A percentile compares a stretch with the other conserved stretches of the same genome.
These are phyloP conservation scores for Pythium apleroticum DNA, from an alignment of 352 stramenopile genomes.

Conservation along the genomic window DNA sequence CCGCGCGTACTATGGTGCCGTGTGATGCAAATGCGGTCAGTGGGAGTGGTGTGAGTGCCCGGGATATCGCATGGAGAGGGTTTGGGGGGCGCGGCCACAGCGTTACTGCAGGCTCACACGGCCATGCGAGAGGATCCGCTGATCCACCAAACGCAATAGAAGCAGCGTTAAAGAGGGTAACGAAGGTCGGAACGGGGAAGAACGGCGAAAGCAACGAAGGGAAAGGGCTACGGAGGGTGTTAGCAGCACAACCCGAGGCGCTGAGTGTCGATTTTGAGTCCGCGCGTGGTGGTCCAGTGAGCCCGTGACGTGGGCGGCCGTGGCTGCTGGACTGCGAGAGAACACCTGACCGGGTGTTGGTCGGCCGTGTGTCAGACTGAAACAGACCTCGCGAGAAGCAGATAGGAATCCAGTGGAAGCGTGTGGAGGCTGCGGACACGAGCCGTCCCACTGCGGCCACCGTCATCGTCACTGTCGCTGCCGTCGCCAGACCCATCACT, in stretches of 20 bases:
- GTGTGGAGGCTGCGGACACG: background rate
- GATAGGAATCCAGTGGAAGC: constrained; percentile 3
- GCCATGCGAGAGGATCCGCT: background rate
- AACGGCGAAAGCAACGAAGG: background rate
- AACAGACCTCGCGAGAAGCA: constrained; percentile 1
- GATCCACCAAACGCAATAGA: background rate
- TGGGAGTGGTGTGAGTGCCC: background rate
- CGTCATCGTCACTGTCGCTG: background rate
- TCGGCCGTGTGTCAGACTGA: background rate
- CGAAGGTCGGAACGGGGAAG: background rate
- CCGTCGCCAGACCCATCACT: background rate
- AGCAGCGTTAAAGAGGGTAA: background rate
- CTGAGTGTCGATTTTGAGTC: background rate
- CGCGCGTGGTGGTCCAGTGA: background rate
- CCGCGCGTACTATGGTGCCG: too few relatives aligned
- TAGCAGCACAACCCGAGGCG: background rate
- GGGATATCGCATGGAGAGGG: background rate
- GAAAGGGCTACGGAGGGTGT: background rate
- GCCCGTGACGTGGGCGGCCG: background rate
- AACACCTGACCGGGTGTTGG: background rate
- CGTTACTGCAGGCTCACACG: background rate
- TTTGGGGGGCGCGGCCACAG: background rate
- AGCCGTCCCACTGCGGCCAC: background rate
- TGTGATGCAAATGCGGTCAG: background rate
- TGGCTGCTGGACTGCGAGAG: background rate